Evolutionary conservation across 176 grass and related monocot genomes (phyloP).

Genomic region (Chloris gayana): DNA sequence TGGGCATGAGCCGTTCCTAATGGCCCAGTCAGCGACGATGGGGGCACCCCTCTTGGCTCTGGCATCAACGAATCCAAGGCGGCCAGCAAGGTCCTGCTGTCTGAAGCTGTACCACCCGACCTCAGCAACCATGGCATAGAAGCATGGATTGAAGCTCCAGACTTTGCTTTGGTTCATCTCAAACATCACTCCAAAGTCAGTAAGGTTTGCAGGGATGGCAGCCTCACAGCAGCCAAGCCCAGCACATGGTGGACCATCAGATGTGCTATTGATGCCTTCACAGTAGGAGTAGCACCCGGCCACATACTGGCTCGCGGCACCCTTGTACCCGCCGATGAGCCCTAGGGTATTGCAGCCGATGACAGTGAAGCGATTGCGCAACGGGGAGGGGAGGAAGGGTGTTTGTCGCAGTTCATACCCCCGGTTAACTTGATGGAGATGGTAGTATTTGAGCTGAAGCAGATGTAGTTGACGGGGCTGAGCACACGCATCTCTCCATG

Average conservation of each 20-base stretch:
- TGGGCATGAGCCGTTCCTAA: slow-evolving; percentile 34
- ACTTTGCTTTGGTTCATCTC: neutral
- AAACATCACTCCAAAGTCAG: neutral
- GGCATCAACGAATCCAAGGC: neutral
- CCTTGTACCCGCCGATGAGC: neutral
- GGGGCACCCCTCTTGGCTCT: slow-evolving; percentile 10
- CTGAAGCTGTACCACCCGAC: slow-evolving; percentile 50
- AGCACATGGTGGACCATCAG: slow-evolving; percentile 11
- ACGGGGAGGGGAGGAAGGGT: slow-evolving; percentile 21
- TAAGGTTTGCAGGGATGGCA: slow-evolving; percentile 36
- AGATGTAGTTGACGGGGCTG: neutral
- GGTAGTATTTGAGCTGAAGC: slow-evolving; percentile 34
- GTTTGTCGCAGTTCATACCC: neutral
- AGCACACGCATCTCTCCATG: slow-evolving; percentile 30
- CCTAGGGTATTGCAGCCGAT: slow-evolving; percentile 43
- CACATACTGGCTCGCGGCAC: neutral
- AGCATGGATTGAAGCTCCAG: slow-evolving; percentile 45
- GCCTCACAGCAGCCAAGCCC: slow-evolving; percentile 44
- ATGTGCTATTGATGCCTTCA: slow-evolving; percentile 32
- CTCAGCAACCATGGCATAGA: slow-evolving; percentile 44
- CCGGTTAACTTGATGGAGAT: neutral
- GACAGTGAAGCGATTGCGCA: slow-evolving; percentile 34
- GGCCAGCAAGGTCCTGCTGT: neutral
- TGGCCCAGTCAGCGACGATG: slow-evolving; percentile 25
- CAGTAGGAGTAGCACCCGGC: slow-evolving; percentile 51